Evolutionary conservation across 2,329 filamentous ascomycete genomes (phyloP).

Genomic region (Fusarium napiforme): DNA sequence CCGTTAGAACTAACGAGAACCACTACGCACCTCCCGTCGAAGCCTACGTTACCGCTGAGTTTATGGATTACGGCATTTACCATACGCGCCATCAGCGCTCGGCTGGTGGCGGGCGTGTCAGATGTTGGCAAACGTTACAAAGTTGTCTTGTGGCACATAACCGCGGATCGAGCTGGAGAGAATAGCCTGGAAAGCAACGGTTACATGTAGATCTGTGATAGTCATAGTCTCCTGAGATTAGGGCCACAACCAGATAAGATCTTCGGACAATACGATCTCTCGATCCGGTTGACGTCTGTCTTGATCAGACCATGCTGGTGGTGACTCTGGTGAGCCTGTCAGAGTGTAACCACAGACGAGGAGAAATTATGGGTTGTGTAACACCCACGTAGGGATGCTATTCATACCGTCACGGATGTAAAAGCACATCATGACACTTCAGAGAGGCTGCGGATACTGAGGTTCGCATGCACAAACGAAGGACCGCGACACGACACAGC

Average conservation of each 20-base stretch:
- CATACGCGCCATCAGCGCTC: conserved; percentile 22
- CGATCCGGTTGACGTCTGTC: conserved; percentile 10
- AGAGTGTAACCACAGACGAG: conserved; percentile 9
- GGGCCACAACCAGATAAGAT: conserved; percentile 24
- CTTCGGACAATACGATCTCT: conserved; percentile 16
- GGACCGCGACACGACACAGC: conserved; percentile 21
- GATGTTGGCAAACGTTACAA: conserved; percentile 1
- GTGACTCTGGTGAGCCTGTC: conserved; percentile 19
- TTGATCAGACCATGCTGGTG: background rate
- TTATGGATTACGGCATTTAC: conserved; percentile 12
- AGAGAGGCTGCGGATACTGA: background rate
- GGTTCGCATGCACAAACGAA: background rate
- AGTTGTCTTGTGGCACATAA: background rate
- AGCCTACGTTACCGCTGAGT: conserved; percentile 4
- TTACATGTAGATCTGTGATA: conserved; percentile 23
- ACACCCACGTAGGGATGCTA: background rate
- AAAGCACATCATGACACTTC: background rate
- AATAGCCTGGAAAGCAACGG: background rate
- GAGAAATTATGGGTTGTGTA: conserved; percentile 14
- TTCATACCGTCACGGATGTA: conserved; percentile 6
- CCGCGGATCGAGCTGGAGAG: conserved; percentile 1
- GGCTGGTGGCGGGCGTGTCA: conserved; percentile 4
- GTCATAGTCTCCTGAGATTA: conserved; percentile 17
- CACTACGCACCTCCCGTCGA: conserved; percentile 17
- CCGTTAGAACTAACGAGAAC: conserved; percentile 1